phyloP scores from a whole-genome alignment of 768 basidiomycete genomes.

The Phanerodontia chrysosporium region DNA sequence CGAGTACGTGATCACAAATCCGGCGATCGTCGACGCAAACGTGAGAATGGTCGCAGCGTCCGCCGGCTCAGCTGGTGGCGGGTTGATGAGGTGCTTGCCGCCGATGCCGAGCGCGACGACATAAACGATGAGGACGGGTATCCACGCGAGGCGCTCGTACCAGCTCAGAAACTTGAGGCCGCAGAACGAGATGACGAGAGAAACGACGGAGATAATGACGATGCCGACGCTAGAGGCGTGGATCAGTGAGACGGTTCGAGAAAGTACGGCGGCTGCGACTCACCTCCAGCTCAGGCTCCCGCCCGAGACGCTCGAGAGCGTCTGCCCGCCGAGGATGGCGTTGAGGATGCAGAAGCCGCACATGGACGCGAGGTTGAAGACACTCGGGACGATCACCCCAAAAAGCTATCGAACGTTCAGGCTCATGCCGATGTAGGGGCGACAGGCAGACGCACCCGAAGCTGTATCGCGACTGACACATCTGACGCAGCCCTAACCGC shows the following conservation, averaged over 20 bases:
- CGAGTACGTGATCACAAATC: slow-evolving; percentile 65
- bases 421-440: no score
- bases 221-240: slow-evolving; percentile 59
- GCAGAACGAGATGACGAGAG: slow-evolving; percentile 68
- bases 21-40: slow-evolving; percentile 68
- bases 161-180: slow-evolving; percentile 60
- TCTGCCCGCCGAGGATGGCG: slow-evolving; percentile 60
- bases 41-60: slow-evolving; percentile 51
- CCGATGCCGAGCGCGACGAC: slow-evolving; percentile 70
- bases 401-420: slow-evolving; percentile 36
- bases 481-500: slow-evolving; percentile 74
- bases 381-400: slow-evolving; percentile 44
- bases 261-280: slow-evolving; percentile 11
- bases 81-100: slow-evolving; percentile 58
- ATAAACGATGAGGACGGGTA: slow-evolving; percentile 73
- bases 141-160: slow-evolving; percentile 69
- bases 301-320: slow-evolving; percentile 46
- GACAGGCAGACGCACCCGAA: slow-evolving; percentile 51
- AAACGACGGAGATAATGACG: slow-evolving; percentile 66
- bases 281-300: slow-evolving; percentile 49
- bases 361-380: slow-evolving; percentile 47
- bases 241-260: not conserved
- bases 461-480: slow-evolving; percentile 67
- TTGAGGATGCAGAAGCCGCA: slow-evolving; percentile 56
- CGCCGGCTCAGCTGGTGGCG: slow-evolving; percentile 47